These are phyloP conservation scores for Ascochyta viciae-villosae DNA, from an alignment of 2,329 filamentous ascomycete genomes.

Conservation along the genomic window DNA sequence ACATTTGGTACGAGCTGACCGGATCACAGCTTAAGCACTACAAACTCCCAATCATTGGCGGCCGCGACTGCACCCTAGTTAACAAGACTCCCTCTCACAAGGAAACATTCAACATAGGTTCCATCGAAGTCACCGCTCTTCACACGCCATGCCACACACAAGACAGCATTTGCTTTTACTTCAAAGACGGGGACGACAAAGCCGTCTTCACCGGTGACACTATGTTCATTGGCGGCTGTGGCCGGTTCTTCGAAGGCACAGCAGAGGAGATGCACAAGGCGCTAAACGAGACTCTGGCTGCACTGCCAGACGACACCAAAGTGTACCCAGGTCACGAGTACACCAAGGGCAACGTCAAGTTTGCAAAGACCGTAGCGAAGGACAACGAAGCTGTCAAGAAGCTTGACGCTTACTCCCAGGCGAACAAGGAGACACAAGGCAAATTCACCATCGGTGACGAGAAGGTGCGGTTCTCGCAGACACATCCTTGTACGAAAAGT, in stretches of 20 bases:
- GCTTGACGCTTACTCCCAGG: slow-evolving; percentile 76
- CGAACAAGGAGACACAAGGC: slow-evolving; percentile 88
- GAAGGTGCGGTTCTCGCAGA: slow-evolving; percentile 67
- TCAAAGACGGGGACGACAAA: slow-evolving; percentile 78
- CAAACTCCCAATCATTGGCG: slow-evolving; percentile 80
- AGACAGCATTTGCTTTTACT: slow-evolving; percentile 95
- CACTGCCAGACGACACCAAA: slow-evolving; percentile 86
- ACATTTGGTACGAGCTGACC: background rate
- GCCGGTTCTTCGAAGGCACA: slow-evolving; percentile 93
- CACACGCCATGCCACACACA: slow-evolving; percentile 98
- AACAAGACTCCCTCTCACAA: slow-evolving; percentile 77
- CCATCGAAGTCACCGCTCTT: slow-evolving; percentile 82
- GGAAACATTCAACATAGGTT: slow-evolving; percentile 80
- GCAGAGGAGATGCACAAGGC: slow-evolving; percentile 88
- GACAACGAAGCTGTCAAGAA: slow-evolving; percentile 76
- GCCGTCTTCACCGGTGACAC: slow-evolving; percentile 97
- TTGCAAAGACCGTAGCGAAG: slow-evolving; percentile 74
- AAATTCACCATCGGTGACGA: slow-evolving; percentile 97
- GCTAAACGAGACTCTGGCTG: slow-evolving; percentile 81
- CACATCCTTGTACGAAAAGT: background rate
- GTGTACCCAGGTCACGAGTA: slow-evolving; percentile 98
- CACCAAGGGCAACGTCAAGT: slow-evolving; percentile 95
- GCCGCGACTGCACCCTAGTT: slow-evolving; percentile 83
- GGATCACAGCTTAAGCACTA: slow-evolving; percentile 62
- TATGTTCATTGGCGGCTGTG: slow-evolving; percentile 93